These are phyloP conservation scores for Trichophyton verrucosum DNA, from an alignment of 2,329 filamentous ascomycete species.

Conservation along the genomic window DNA sequence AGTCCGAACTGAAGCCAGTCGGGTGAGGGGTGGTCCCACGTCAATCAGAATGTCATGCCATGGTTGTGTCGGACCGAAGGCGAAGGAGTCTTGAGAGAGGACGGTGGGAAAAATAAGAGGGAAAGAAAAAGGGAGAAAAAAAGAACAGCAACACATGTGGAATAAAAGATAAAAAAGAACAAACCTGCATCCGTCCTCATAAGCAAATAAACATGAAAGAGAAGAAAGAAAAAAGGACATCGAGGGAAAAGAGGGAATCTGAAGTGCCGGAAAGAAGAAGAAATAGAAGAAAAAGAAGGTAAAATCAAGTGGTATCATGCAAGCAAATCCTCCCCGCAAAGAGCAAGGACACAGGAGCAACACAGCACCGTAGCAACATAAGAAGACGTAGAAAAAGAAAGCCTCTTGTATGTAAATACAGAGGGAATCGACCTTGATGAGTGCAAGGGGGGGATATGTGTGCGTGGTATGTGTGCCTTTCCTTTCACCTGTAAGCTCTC, in stretches of 20 bases:
- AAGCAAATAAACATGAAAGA: constrained; percentile 2
- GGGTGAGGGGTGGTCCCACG: neutral
- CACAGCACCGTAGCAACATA: constrained; percentile 1
- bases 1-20: neutral
- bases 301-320: constrained; percentile 4
- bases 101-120: neutral
- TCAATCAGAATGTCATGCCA: neutral
- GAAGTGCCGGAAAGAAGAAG: neutral
- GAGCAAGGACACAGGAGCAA: neutral
- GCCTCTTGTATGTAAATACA: neutral
- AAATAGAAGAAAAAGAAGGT: neutral
- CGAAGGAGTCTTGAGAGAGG: neutral
- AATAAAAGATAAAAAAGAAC: constrained; percentile 15
- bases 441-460: neutral
- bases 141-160: neutral
- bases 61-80: neutral
- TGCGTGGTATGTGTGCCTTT: neutral
- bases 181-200: constrained; percentile 3
- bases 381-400: no score
- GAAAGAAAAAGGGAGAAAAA: neutral
- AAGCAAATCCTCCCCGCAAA: neutral
- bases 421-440: neutral
- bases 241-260: constrained; percentile 8
- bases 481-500: neutral
- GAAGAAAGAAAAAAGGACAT: constrained; percentile 16